These are phyloP conservation scores for Kurtzmaniella fragi DNA, from an alignment of 805 yeast species.

Conservation along the genomic window DNA sequence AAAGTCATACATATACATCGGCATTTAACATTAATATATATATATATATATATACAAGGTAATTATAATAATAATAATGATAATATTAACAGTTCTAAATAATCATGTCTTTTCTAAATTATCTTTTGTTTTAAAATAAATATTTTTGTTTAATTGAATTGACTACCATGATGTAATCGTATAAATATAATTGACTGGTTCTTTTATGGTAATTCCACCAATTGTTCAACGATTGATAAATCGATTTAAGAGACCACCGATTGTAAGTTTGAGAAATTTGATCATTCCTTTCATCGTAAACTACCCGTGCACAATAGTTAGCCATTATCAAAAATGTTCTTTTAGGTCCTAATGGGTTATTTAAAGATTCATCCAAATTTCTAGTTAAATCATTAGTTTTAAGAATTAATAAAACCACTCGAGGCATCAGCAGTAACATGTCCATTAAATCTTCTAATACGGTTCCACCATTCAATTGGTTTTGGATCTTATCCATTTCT, in stretches of 20 bases:
- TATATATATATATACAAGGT: neutral
- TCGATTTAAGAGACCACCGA: slow-evolving; percentile 16
- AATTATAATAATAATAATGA: too few species aligned
- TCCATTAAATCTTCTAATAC: slow-evolving; percentile 73
- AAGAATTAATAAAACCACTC: slow-evolving; percentile 76
- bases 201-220: slow-evolving; percentile 34
- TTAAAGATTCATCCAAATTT: slow-evolving; percentile 76
- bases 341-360: slow-evolving; percentile 81
- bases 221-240: slow-evolving; percentile 11
- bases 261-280: slow-evolving; percentile 12
- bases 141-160: too few species aligned
- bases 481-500: slow-evolving; percentile 68
- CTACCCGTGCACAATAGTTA: slow-evolving; percentile 78
- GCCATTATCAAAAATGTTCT: slow-evolving; percentile 88
- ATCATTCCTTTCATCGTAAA: slow-evolving; percentile 63
- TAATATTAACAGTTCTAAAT: too few species aligned
- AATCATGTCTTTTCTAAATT: too few species aligned
- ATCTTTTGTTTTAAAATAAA: too few species aligned
- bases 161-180: slow-evolving; percentile 23
- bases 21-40: neutral
- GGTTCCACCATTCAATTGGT: slow-evolving; percentile 50
- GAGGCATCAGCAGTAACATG: slow-evolving; percentile 73
- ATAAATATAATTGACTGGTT: slow-evolving; percentile 25
- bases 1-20: neutral
- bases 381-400: slow-evolving; percentile 94